Percentiles rank a stretch among this genome's conserved stretches.
Evolutionary conservation across 2,329 filamentous ascomycete genomes (phyloP).

Genomic region (Monosporascus sp.): DNA sequence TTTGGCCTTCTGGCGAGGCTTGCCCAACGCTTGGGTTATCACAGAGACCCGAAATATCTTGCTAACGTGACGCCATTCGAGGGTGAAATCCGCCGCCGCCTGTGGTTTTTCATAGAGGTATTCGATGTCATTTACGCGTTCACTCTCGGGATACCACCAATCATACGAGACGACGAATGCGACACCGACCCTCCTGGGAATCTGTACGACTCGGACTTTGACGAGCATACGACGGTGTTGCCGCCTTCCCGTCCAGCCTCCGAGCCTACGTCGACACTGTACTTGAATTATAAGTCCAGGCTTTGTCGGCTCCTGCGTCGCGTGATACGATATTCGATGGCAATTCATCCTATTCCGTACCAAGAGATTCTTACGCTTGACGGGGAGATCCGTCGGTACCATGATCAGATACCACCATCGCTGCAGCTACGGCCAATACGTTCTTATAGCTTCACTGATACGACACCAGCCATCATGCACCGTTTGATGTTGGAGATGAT

Average conservation of each 20-base stretch:
- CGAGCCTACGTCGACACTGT: slow-evolving; percentile 39
- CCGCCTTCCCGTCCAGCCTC: slow-evolving; percentile 37
- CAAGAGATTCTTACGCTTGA: slow-evolving; percentile 35
- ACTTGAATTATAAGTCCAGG: slow-evolving; percentile 37
- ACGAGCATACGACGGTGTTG: slow-evolving; percentile 37
- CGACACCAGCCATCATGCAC: slow-evolving; percentile 41
- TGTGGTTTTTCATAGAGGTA: slow-evolving; percentile 42
- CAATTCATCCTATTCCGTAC: slow-evolving; percentile 30
- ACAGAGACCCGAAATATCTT: slow-evolving; percentile 41
- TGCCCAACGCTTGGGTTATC: slow-evolving; percentile 48
- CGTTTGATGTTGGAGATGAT: slow-evolving; percentile 43
- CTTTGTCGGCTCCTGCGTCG: slow-evolving; percentile 39
- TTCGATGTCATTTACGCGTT: slow-evolving; percentile 45
- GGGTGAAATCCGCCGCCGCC: slow-evolving; percentile 45
- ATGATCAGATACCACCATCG: slow-evolving; percentile 32
- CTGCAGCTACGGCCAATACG: slow-evolving; percentile 37
- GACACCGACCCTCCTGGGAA: slow-evolving; percentile 42
- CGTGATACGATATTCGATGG: slow-evolving; percentile 36
- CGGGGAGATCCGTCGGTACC: slow-evolving; percentile 33
- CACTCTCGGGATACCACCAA: slow-evolving; percentile 48
- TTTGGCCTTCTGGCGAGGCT: slow-evolving; percentile 42
- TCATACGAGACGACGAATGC: slow-evolving; percentile 40
- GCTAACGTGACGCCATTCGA: slow-evolving; percentile 42
- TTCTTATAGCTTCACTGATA: slow-evolving; percentile 37
- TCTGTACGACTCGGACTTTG: slow-evolving; percentile 46